These are phyloP conservation scores for Cytospora paraplurivora DNA, from an alignment of 2,329 filamentous ascomycete genomes.

Conservation along the genomic window DNA sequence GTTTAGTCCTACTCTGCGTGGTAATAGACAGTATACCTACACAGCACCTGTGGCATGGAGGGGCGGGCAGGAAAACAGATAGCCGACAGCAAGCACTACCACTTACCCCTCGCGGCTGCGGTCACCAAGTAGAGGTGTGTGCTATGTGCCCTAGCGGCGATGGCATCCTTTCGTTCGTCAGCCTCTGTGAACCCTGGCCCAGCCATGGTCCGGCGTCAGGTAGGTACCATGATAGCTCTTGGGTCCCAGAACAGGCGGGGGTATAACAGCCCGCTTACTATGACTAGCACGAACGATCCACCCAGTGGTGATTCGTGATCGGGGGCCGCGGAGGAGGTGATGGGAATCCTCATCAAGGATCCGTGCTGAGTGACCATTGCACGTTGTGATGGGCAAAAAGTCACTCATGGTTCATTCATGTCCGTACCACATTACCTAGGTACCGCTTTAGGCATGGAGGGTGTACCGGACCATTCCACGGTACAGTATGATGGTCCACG, in stretches of 20 bases:
- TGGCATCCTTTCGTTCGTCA: conserved; percentile 15
- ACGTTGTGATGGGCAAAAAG: background rate
- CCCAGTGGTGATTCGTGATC: background rate
- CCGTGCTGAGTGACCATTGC: background rate
- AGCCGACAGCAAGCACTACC: conserved; percentile 17
- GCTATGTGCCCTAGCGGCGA: conserved; percentile 15
- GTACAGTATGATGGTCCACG: background rate
- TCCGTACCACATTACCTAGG: conserved; percentile 8
- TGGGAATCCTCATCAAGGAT: background rate
- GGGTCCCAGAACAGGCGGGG: conserved; percentile 29
- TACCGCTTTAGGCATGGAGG: conserved; percentile 27
- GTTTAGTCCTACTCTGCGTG: conserved; percentile 13
- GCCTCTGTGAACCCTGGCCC: conserved; percentile 21
- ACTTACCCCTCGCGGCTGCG: conserved; percentile 26
- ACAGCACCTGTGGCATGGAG: conserved; percentile 10
- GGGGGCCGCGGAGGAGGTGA: background rate
- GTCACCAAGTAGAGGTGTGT: conserved; percentile 18
- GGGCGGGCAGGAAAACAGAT: background rate
- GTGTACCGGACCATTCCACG: conserved; percentile 22
- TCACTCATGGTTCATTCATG: background rate
- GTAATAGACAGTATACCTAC: background rate
- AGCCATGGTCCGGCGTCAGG: conserved; percentile 15
- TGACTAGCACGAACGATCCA: conserved; percentile 35
- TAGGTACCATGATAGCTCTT: background rate
- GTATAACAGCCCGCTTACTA: conserved; percentile 34